Percentiles rank a stretch among this genome's conserved stretches.
Evolutionary conservation across 352 stramenopile species (phyloP).

Genomic region (Poterioochromonas sp.): DNA sequence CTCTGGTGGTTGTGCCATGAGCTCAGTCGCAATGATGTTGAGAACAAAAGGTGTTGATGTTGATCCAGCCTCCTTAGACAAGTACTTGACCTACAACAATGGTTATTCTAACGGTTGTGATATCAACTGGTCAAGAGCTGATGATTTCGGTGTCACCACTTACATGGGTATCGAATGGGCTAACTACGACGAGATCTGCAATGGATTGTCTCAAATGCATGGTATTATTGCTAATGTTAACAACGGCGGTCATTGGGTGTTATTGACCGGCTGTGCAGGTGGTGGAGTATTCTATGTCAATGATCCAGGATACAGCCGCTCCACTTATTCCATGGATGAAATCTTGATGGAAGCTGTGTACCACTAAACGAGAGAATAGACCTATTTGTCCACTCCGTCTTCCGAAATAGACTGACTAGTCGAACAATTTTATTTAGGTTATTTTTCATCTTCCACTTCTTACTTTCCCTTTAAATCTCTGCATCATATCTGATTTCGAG

Average conservation of each 20-base stretch:
- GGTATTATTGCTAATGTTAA: slow-evolving; percentile 12
- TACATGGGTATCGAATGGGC: background rate
- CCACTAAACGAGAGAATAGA: slow-evolving; percentile 7
- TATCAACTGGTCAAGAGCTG: background rate
- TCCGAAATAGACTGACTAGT: too few relatives aligned
- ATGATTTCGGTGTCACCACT: background rate
- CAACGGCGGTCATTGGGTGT: background rate
- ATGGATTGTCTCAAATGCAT: background rate
- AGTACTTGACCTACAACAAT: background rate
- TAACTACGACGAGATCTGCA: background rate
- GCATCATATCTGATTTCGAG: too few relatives aligned
- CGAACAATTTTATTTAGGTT: too few relatives aligned
- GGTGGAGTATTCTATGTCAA: background rate
- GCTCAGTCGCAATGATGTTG: slow-evolving; percentile 8
- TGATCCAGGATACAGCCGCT: slow-evolving; percentile 6
- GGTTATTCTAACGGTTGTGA: slow-evolving; percentile 2
- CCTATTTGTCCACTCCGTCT: too few relatives aligned
- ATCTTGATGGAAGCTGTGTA: slow-evolving; percentile 6
- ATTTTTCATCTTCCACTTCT: too few relatives aligned
- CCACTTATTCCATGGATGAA: background rate
- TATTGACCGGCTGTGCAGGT: slow-evolving; percentile 9
- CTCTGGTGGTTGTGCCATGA: slow-evolving; percentile 15
- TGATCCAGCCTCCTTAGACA: background rate
- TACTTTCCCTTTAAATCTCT: too few relatives aligned
- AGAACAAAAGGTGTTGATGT: background rate